Evolutionary conservation across 2,329 filamentous ascomycete genomes (phyloP).

Genomic region (Huntiella omanensis): DNA sequence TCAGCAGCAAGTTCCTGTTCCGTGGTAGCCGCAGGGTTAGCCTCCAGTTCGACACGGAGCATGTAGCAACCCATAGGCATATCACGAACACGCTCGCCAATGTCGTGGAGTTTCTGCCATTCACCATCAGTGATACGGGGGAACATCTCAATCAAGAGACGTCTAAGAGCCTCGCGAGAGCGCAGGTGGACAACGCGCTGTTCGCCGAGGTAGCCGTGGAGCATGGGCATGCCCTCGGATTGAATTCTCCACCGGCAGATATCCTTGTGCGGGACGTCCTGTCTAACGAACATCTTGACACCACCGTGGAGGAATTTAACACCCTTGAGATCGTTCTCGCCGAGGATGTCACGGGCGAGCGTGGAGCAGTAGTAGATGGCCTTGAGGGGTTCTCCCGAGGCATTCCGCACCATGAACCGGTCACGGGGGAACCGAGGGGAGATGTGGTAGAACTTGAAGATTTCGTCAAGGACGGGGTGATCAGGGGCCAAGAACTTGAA

Average conservation of each 20-base stretch:
- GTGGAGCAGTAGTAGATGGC: conserved; percentile 91
- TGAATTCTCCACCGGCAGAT: conserved; percentile 92
- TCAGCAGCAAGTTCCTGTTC: conserved; percentile 8
- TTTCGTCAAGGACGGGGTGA: conserved; percentile 57
- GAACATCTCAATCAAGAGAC: conserved; percentile 89
- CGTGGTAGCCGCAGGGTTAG: conserved; percentile 22
- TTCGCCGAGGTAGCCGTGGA: conserved; percentile 76
- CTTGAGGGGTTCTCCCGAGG: conserved; percentile 68
- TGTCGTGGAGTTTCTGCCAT: conserved; percentile 65
- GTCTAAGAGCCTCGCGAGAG: conserved; percentile 61
- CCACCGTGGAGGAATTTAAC: conserved; percentile 94
- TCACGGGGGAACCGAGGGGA: conserved; percentile 71
- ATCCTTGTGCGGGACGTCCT: conserved; percentile 71
- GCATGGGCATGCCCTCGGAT: conserved; percentile 76
- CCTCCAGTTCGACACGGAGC: conserved; percentile 60
- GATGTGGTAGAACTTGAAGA: conserved; percentile 71
- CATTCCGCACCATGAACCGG: conserved; percentile 92
- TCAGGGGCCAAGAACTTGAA: conserved; percentile 73
- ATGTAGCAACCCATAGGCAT: conserved; percentile 86
- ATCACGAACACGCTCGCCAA: conserved; percentile 62
- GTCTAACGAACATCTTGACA: conserved; percentile 98
- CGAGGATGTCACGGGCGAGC: conserved; percentile 68
- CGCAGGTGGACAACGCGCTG: conserved; percentile 55
- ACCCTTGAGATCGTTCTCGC: conserved; percentile 71
- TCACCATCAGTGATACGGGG: conserved; percentile 62